phyloP scores from a whole-genome alignment of 73 alveolate genomes.

The Diophrys appendiculata region DNA sequence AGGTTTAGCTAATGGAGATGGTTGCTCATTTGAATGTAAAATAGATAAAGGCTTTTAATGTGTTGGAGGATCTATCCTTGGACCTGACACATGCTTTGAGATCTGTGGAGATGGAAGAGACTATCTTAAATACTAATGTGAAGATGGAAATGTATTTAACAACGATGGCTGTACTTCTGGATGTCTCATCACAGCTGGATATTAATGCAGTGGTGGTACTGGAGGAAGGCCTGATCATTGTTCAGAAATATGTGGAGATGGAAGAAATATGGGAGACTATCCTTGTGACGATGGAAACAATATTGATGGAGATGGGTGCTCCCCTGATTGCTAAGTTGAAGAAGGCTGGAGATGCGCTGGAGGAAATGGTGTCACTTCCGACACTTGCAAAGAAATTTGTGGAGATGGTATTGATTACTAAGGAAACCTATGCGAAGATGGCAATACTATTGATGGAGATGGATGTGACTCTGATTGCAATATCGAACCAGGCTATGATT shows the following conservation, averaged over 20 bases:
- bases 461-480: not conserved
- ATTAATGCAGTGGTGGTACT: not conserved
- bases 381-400: conserved; percentile 6
- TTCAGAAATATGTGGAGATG: conserved; percentile 6
- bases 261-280: conserved; percentile 6
- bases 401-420: not conserved
- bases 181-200: not conserved
- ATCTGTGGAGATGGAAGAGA: conserved; percentile 6
- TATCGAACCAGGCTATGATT: conserved; percentile 4
- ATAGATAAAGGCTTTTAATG: not conserved
- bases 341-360: conserved; percentile 12
- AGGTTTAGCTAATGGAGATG: not conserved
- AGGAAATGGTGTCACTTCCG: not conserved
- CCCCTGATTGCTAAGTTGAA: conserved; percentile 1
- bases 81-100: conserved; percentile 14
- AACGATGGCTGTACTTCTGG: conserved; percentile 7
- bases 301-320: conserved; percentile 25
- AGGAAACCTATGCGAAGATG: conserved; percentile 1
- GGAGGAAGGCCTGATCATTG: not conserved
- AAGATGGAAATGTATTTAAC: not conserved
- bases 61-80: not conserved
- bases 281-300: conserved; percentile 26
- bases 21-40: not conserved
- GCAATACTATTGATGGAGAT: conserved; percentile 2
- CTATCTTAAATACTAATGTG: not conserved